Base-by-base conservation (phyloP, 176 grass and related monocot genomes). In the Phyllostachys edulis region DNA sequence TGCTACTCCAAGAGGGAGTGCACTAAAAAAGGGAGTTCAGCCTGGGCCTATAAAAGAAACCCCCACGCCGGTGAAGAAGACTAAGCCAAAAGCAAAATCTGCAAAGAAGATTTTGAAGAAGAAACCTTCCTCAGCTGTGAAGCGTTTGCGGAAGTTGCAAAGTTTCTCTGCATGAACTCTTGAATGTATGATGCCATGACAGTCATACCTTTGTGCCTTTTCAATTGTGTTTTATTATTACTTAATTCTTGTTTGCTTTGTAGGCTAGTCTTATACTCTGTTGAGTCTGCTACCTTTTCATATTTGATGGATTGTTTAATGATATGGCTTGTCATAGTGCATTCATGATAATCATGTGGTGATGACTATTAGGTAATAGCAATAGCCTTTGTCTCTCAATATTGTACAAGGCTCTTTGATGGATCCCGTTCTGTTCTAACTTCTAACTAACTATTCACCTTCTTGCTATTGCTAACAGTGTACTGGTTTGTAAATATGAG, bases 1-100 rank as follows among this genome's bases (percentile, higher is more conserved):
- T 65, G 83, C 85, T 69, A 94, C 91, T 76, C 96, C 96, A 54
- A 99, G 93, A 78, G 96, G 96, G 52, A 99, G 96, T 75, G 96
- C 96, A 1, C 84, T 99, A 51, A 99, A 99, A 87, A 96, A 93
- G 75, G 93, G 96, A 6, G 93, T 99, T n/a, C 78, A 40, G 36
- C 89, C 93, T 69, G 96, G 96, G 29, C 96, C 96, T 38, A 80
- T 99, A 76, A 89, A 79, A 67, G 90, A 93, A 81, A 94, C 63
- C 27, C 76, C 91, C 40, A 78, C 83, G 9, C 63, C 23, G 23
- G 39, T 76, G 87, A 95, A 88, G 86, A 92, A 88, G 83, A 80
- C 71, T 63, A 93, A 92, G 82, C 47, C 71, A 29, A 93, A 99
- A 76, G 83, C 81, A 26, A 99, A 89, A 62, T 99, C 96, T 10